Conservation (phyloP, 2,329 filamentous ascomycete species). For the Ceratocystis diversiconidia region DNA sequence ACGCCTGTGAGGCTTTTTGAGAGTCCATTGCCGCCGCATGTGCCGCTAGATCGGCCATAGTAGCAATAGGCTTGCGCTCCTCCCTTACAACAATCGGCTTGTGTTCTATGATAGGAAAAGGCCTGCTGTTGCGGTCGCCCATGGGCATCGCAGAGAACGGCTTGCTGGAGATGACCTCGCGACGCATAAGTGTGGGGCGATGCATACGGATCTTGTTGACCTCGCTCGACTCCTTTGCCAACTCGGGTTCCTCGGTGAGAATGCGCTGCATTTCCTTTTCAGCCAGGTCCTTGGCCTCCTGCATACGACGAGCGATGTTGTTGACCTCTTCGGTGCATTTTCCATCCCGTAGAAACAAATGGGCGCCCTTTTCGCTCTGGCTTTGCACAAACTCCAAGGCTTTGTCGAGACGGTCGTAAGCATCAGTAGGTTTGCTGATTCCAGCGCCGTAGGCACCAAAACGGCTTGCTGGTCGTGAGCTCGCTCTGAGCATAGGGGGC, state of each 20-base stretch:
- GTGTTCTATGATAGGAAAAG: not conserved
- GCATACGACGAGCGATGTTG: slow-evolving; percentile 51
- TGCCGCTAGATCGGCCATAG: slow-evolving; percentile 4
- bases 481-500: slow-evolving; percentile 30
- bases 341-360: slow-evolving; percentile 77
- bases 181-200: slow-evolving; percentile 40
- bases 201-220: slow-evolving; percentile 34
- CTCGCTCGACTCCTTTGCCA: slow-evolving; percentile 28
- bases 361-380: slow-evolving; percentile 73
- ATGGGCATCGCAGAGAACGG: not conserved
- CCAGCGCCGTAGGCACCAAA: slow-evolving; percentile 21
- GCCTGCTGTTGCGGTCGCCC: not conserved
- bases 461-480: slow-evolving; percentile 20
- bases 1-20: not conserved
- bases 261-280: slow-evolving; percentile 44
- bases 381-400: slow-evolving; percentile 65
- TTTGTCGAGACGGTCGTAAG: slow-evolving; percentile 64
- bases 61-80: slow-evolving; percentile 2
- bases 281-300: slow-evolving; percentile 47
- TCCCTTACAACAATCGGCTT: not conserved
- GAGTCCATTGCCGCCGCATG: not conserved
- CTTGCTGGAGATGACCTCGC: slow-evolving; percentile 27
- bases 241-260: slow-evolving; percentile 36
- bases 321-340: slow-evolving; percentile 66
- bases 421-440: slow-evolving; percentile 27